Base-by-base conservation (phyloP, 768 basidiomycete species). In the Strobilomyces echinocephalus region DNA sequence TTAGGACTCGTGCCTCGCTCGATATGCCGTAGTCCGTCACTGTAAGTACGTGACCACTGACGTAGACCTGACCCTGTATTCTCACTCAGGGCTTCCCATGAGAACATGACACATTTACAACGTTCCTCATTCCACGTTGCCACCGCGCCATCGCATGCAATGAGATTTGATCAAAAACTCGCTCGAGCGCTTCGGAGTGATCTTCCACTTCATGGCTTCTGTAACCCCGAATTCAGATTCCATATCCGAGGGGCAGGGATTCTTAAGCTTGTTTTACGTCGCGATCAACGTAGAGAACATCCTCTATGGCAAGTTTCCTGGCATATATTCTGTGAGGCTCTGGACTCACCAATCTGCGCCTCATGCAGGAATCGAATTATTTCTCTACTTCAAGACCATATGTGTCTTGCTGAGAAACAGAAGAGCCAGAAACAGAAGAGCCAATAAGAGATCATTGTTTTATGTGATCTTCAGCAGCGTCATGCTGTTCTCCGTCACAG, bases 401-500 rank as follows among this genome's bases (percentile, higher is more conserved):
- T 54, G 43, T 2, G 36, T 49, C 20, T 26, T 63, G n/a, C 40
- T 68, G 4, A 42, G 38, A 8, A 42, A 20, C 39, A 40, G 12
- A 36, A 40, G 47, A n/a, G 34, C 39, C n/a, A 10, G 60, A 60
- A 49, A 5, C n/a, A 31, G 10, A 16, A 45, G 12, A 14, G 18
- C 43, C 14, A 45, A 30, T 44, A 18, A 43, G 30, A 60, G 21
- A 43, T 46, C 50, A 20, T 0, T 46, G 14, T 30, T 31, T n/a
- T 44, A 44, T 14, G 43, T 7, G 9, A 8, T 44, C 8, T 44
- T 44, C 45, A 68, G 66, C 44, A 65, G 16, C 28, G 24, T 52
- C 20, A 60, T 70, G 54, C 21, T 71, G 6, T 45, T 69, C 24
- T 61, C 61, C 18, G 55, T 66, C 63, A 72, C 74, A 0, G 47